Evolutionary conservation across 179 eudicot genomes (phyloP).

Genomic region (Monotropa hypopitys): DNA sequence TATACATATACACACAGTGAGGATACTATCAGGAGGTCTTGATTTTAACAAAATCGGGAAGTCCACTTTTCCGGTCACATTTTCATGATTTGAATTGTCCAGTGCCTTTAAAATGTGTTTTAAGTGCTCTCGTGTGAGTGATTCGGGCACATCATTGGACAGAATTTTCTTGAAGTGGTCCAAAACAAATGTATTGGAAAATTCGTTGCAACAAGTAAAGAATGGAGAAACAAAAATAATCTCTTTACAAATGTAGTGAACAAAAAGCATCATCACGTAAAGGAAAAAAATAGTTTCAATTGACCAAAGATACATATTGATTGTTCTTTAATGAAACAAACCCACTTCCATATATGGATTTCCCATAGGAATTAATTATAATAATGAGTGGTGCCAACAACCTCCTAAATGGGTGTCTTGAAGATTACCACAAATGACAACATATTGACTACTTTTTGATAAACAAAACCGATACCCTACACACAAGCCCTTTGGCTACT

Average conservation of each 20-base stretch:
- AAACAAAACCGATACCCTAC: not conserved
- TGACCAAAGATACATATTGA: not conserved
- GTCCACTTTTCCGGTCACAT: too few relatives aligned
- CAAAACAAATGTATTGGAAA: slow-evolving; percentile 82
- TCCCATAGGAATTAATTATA: not conserved
- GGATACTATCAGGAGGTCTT: too few relatives aligned
- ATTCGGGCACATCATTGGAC: slow-evolving; percentile 61
- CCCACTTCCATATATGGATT: not conserved
- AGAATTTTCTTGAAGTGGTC: slow-evolving; percentile 76
- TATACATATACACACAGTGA: too few relatives aligned
- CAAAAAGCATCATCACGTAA: not conserved
- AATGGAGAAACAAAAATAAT: not conserved
- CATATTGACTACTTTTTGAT: not conserved
- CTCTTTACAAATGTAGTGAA: not conserved
- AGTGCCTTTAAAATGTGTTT: too few relatives aligned
- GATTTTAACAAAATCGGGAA: too few relatives aligned
- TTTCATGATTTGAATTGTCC: too few relatives aligned
- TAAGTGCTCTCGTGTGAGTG: too few relatives aligned
- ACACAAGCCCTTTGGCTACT: too few relatives aligned
- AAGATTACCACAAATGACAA: not conserved
- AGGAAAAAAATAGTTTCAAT: not conserved
- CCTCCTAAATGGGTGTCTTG: not conserved
- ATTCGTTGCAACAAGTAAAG: slow-evolving; percentile 47
- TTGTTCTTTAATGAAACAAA: not conserved
- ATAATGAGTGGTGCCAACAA: not conserved